Percentiles rank a stretch among this genome's conserved stretches.
phyloP scores from a whole-genome alignment of 2,329 filamentous ascomycete genomes.

The Aspergillus sp. region DNA sequence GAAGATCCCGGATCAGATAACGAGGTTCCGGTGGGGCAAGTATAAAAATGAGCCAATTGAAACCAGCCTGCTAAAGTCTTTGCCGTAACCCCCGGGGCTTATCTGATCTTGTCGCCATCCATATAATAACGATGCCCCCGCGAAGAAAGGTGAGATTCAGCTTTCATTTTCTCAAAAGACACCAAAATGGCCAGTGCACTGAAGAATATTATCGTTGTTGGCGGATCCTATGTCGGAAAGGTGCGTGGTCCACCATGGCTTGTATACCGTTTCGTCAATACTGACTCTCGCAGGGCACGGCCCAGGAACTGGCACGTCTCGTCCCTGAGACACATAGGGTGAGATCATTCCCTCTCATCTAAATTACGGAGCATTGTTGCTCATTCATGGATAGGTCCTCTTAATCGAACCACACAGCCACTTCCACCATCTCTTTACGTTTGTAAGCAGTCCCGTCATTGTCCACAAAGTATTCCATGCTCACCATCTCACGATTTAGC shows the following conservation, averaged over 20 bases:
- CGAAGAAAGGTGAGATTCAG: neutral
- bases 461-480: neutral
- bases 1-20: no score
- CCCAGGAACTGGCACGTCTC: conserved; percentile 33
- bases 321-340: conserved; percentile 35
- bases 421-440: conserved; percentile 36
- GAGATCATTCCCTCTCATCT: neutral
- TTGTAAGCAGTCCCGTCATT: conserved; percentile 19
- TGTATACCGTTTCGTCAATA: neutral
- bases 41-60: no score
- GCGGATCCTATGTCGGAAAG: conserved; percentile 36
- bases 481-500: conserved; percentile 13
- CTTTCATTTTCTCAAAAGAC: neutral
- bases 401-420: conserved; percentile 35
- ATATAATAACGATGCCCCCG: no score
- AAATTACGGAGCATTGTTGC: neutral
- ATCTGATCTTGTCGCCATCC: no score
- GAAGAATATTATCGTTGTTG: conserved; percentile 35
- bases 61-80: no score
- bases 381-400: conserved; percentile 23
- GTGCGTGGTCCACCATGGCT: conserved; percentile 9
- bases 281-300: conserved; percentile 24
- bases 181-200: conserved; percentile 24
- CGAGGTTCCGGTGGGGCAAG: no score
- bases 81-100: no score